Evolutionary conservation across 768 basidiomycete species (phyloP), one percentile per base, ranked within the genome.

Genomic region (Terana coerulea): DNA sequence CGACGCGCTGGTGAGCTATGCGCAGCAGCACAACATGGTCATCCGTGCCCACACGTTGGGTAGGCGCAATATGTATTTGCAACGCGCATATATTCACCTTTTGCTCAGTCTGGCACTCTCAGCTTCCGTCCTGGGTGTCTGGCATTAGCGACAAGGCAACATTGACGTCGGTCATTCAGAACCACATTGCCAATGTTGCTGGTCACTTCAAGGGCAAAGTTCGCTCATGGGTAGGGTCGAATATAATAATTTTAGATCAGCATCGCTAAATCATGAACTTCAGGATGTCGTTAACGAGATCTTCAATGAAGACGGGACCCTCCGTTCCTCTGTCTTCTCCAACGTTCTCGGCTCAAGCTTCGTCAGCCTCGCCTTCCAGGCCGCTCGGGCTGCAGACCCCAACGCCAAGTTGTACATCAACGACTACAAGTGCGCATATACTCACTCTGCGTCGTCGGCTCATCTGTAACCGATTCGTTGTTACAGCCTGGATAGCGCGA

Each of bases 341-440:
- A 73, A 74, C 49, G 74, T 77, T 33, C 66, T 80, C n/a, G 76
- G 77, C 51, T 50, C 73, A 65, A 69, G 70, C 41, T 80, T 77
- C 63, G 71, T 81, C 59, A 68, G 68, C 29, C 73, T 78, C 53
- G 78, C 79, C 17, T 79, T 78, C 71, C 57, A 69, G 53, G 74
- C 76, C 24, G 79, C 79, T 5, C 67, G 76, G 17, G 65, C 70
- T 28, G 74, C 75, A 7, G 79, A 81, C 63, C 68, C 73, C 24
- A 71, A 58, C 30, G 76, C 78, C 34, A 78, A 76, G 69, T 74
- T 61, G 24, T 57, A 60, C 51, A 73, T 77, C 63, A 76, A 75
- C 62, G 75, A 78, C 61, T 63, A 61, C 56, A 63, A 63, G 61
- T 62, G 43, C 19, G 61, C 44, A 14, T 24, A 9, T 34, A n/a